These are phyloP conservation scores for Lichtheimia corymbifera DNA, from an alignment of 371 early-diverging fungal species.

Conservation along the genomic window DNA sequence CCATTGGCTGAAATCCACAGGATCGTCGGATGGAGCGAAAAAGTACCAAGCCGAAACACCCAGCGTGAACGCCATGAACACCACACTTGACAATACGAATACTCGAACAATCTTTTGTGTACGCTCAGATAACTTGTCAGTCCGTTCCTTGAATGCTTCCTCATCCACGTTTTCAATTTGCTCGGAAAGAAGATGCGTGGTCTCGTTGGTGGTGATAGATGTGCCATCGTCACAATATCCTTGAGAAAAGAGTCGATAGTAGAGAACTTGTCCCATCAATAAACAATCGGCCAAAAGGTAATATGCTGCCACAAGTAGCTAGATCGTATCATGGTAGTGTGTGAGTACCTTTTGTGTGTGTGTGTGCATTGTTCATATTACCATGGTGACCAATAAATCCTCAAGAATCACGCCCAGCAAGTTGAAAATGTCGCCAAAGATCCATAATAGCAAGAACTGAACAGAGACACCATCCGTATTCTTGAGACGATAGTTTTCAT, in stretches of 20 bases:
- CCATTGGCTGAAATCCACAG: constrained; percentile 34
- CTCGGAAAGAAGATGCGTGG: neutral
- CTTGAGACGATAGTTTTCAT: constrained; percentile 61
- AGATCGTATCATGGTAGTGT: neutral
- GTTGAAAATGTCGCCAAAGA: constrained; percentile 82
- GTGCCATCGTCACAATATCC: neutral
- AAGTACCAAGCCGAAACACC: constrained; percentile 24
- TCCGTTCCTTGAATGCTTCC: neutral
- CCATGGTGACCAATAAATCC: constrained; percentile 70
- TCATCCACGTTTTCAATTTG: constrained; percentile 4
- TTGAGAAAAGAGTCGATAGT: constrained; percentile 43
- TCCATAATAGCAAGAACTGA: constrained; percentile 75
- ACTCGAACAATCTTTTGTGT: constrained; percentile 17
- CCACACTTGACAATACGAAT: constrained; percentile 21
- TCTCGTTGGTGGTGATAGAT: neutral
- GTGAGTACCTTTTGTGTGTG: neutral
- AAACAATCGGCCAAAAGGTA: constrained; percentile 51
- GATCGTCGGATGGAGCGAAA: constrained; percentile 18
- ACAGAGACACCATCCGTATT: constrained; percentile 70
- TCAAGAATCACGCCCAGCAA: constrained; percentile 75
- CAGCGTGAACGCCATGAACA: constrained; percentile 20
- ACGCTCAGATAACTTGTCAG: neutral
- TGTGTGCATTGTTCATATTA: constrained; percentile 20
- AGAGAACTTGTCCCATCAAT: constrained; percentile 56
- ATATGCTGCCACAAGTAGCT: constrained; percentile 50